These are phyloP conservation scores for Rhizomucor miehei DNA, from an alignment of 371 early-diverging fungal genomes.

Conservation along the genomic window DNA sequence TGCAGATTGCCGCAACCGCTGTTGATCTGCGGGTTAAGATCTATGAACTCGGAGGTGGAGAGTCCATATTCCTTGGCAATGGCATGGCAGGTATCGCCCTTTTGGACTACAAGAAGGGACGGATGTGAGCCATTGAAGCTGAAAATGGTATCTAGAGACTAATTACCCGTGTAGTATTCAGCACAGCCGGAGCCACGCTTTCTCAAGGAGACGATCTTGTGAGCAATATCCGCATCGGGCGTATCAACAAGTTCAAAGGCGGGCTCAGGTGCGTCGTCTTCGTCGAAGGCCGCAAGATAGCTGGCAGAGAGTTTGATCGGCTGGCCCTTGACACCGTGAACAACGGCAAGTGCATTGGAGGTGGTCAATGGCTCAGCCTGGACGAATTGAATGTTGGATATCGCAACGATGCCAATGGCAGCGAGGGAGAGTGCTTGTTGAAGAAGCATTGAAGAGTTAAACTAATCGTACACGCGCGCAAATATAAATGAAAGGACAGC, in stretches of 20 bases:
- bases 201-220: constrained; percentile 14
- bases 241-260: constrained; percentile 25
- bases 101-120: constrained; percentile 16
- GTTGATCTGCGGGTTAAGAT: constrained; percentile 37
- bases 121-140: constrained; percentile 4
- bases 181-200: constrained; percentile 24
- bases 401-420: constrained; percentile 20
- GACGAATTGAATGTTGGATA: constrained; percentile 13
- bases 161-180: constrained; percentile 25
- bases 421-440: constrained; percentile 21
- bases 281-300: constrained; percentile 20
- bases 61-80: constrained; percentile 30
- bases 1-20: constrained; percentile 35
- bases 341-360: constrained; percentile 10
- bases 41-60: constrained; percentile 16
- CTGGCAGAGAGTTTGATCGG: constrained; percentile 16
- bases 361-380: constrained; percentile 8
- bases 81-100: constrained; percentile 31
- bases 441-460: constrained; percentile 15
- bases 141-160: neutral
- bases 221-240: constrained; percentile 5
- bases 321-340: constrained; percentile 13
- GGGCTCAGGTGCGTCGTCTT: constrained; percentile 15
- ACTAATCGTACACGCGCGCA: constrained; percentile 9
- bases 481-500: constrained; percentile 12